phyloP scores from a whole-genome alignment of 129 eudicot species.

The Flaveria linearis region DNA sequence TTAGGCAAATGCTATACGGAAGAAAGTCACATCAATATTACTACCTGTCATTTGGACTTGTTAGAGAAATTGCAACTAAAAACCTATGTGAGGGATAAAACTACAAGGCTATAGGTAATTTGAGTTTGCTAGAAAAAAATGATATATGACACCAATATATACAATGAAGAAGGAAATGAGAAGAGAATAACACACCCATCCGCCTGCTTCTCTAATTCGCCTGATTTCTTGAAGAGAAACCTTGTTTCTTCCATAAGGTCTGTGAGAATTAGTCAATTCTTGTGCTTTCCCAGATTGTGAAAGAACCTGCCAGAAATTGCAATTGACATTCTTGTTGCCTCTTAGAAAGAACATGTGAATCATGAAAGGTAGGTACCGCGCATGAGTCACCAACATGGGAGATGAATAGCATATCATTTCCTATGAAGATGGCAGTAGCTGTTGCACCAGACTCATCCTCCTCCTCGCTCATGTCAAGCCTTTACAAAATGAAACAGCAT shows the following conservation, averaged over 20 bases:
- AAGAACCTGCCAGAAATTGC: conserved; percentile 54
- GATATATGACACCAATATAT: not conserved
- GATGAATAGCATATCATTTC: conserved; percentile 60
- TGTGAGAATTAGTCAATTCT: conserved; percentile 76
- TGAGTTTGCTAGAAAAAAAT: not conserved
- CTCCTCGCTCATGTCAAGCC: conserved; percentile 72
- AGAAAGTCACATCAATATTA: not conserved
- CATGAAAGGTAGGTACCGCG: conserved; percentile 45
- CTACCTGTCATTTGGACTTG: not conserved
- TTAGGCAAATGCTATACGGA: not conserved
- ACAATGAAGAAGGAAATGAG: conserved; percentile 10
- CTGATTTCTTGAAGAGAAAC: conserved; percentile 82
- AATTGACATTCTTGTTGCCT: not conserved
- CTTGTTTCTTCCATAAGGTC: conserved; percentile 89
- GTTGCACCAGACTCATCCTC: conserved; percentile 93
- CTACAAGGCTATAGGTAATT: too few relatives aligned
- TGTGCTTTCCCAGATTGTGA: conserved; percentile 89
- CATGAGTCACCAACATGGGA: conserved; percentile 96
- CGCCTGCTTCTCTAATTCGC: conserved; percentile 94
- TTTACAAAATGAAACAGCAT: conserved; percentile 83
- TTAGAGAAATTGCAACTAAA: not conserved
- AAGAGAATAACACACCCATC: conserved; percentile 82
- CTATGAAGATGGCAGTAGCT: conserved; percentile 72
- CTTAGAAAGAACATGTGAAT: not conserved
- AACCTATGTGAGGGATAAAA: not conserved